Percentiles rank a stretch among this genome's conserved stretches.
These are phyloP conservation scores for Aspergillus unguis DNA, from an alignment of 2,329 filamentous ascomycete genomes.

Conservation along the genomic window DNA sequence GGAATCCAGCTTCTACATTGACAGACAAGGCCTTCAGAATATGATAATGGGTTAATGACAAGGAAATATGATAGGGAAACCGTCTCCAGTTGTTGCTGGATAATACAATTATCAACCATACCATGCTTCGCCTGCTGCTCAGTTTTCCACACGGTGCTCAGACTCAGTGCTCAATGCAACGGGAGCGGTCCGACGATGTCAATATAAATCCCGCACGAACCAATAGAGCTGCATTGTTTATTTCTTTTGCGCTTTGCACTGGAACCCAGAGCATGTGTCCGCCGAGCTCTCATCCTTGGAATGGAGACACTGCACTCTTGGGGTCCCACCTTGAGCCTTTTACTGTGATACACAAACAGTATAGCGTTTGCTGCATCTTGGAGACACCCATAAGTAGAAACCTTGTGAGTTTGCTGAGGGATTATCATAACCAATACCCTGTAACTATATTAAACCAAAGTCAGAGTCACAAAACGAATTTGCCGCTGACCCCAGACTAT, in stretches of 20 bases:
- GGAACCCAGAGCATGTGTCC: neutral
- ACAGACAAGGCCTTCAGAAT: neutral
- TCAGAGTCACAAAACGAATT: conserved; percentile 2
- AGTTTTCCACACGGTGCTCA: conserved; percentile 1
- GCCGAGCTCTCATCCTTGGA: conserved; percentile 1
- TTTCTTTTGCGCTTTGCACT: neutral
- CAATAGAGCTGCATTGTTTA: neutral
- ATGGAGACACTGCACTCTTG: conserved; percentile 2
- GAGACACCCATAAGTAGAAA: neutral
- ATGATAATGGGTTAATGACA: neutral
- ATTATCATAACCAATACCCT: neutral
- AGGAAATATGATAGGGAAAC: neutral
- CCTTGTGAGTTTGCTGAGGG: neutral
- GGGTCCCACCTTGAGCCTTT: conserved; percentile 6
- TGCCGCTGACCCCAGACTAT: conserved; percentile 10
- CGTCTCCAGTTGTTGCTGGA: too few relatives aligned
- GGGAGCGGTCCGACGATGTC: neutral
- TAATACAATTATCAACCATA: too few relatives aligned
- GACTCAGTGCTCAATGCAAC: conserved; percentile 1
- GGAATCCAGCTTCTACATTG: neutral
- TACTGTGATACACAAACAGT: conserved; percentile 6
- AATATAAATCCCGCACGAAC: neutral
- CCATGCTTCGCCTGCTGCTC: neutral
- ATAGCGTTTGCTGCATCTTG: conserved; percentile 5
- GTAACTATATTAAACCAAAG: neutral